Conservation (phyloP, 2,329 filamentous ascomycete species). For the Pezicula neosporulosa region DNA sequence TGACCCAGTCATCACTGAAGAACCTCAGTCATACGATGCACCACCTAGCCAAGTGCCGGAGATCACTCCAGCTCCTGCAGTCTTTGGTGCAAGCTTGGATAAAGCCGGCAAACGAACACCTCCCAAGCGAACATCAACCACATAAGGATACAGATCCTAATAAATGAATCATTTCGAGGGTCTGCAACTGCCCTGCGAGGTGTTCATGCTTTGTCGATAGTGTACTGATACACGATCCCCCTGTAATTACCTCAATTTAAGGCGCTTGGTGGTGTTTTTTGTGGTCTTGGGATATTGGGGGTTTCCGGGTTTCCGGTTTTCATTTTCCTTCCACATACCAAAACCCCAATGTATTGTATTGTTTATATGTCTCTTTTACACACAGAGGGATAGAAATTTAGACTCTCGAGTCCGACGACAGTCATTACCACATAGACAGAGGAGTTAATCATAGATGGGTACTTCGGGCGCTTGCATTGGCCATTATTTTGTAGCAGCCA, state of each 20-base stretch:
- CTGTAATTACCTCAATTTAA: neutral
- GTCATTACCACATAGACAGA: neutral
- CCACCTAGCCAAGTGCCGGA: conserved; percentile 27
- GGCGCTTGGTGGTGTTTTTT: neutral
- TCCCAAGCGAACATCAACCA: too few relatives aligned
- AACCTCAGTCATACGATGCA: conserved; percentile 25
- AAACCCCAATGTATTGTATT: neutral
- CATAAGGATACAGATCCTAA: too few relatives aligned
- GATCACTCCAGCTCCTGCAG: conserved; percentile 12
- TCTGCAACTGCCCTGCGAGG: neutral
- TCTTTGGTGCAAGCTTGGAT: neutral
- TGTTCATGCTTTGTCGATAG: neutral
- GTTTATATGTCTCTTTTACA: neutral
- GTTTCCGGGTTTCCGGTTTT: neutral
- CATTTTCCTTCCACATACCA: neutral
- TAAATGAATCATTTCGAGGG: too few relatives aligned
- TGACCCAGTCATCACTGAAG: conserved; percentile 41
- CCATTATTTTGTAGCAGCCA: too few relatives aligned
- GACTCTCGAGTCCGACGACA: neutral
- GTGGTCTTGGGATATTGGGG: neutral
- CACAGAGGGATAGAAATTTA: neutral
- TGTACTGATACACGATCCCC: neutral
- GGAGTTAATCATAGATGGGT: neutral
- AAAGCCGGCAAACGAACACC: too few relatives aligned
- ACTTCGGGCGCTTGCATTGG: too few relatives aligned